phyloP scores from a whole-genome alignment of 257 asterid genomes.

The Pogostemon cablin region DNA sequence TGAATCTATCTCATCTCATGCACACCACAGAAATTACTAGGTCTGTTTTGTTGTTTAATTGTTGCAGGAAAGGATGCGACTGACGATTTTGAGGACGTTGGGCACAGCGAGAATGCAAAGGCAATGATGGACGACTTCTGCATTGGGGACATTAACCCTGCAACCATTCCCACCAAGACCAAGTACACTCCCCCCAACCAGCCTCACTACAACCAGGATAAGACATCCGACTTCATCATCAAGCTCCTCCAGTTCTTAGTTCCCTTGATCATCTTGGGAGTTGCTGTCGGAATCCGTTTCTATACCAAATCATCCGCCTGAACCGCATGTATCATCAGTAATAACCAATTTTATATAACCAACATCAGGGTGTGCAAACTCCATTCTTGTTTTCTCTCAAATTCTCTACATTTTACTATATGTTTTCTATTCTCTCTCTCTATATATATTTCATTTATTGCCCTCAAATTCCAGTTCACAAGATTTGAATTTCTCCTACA shows the following conservation, averaged over 20 bases:
- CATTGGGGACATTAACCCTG: constrained; percentile 60
- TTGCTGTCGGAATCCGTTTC: constrained; percentile 76
- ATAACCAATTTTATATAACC: constrained; percentile 9
- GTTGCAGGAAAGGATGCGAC: constrained; percentile 85
- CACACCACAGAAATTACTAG: not conserved
- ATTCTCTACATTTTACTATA: not conserved
- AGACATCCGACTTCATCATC: constrained; percentile 69
- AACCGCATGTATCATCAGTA: constrained; percentile 1
- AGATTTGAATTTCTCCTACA: no score
- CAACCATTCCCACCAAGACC: constrained; percentile 66
- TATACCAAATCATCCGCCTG: constrained; percentile 69
- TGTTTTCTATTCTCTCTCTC: not conserved
- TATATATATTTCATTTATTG: not conserved
- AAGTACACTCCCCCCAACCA: constrained; percentile 74
- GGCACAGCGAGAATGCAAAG: constrained; percentile 75
- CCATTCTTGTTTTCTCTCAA: constrained; percentile 9
- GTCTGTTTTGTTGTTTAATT: not conserved
- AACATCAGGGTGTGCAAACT: constrained; percentile 21
- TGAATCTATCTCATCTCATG: no score
- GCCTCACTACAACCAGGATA: constrained; percentile 89
- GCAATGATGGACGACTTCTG: constrained; percentile 66
- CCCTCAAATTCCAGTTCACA: not conserved
- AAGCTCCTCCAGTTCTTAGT: constrained; percentile 84
- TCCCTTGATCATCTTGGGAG: constrained; percentile 72
- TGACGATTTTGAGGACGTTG: constrained; percentile 85